A percentile compares a stretch with the other conserved stretches of the same genome.
Evolutionary conservation across 1,284 basidiomycete species (phyloP).

Genomic region (Marasmius oreades): DNA sequence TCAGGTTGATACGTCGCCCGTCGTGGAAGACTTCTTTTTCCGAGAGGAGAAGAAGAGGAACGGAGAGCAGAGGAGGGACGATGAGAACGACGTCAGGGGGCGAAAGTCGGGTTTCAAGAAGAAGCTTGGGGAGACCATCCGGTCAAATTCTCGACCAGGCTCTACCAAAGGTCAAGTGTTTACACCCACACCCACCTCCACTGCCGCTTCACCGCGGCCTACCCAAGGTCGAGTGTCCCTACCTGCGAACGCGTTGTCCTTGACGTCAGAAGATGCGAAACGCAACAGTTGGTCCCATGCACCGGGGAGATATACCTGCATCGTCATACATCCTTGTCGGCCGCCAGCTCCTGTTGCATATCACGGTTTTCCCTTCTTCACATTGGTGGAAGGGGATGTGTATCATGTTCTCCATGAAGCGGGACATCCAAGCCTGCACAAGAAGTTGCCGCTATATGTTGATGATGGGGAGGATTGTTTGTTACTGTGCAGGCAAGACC

Average conservation of each 20-base stretch:
- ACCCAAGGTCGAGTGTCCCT: not conserved
- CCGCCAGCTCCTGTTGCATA: slow-evolving; percentile 65
- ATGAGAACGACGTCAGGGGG: slow-evolving; percentile 30
- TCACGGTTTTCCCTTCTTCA: slow-evolving; percentile 70
- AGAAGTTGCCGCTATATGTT: slow-evolving; percentile 67
- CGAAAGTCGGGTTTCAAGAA: slow-evolving; percentile 46
- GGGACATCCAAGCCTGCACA: slow-evolving; percentile 69
- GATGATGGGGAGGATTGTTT: slow-evolving; percentile 81
- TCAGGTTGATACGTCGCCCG: slow-evolving; percentile 16
- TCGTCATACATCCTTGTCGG: slow-evolving; percentile 61
- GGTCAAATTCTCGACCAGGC: slow-evolving; percentile 1
- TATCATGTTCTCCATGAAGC: slow-evolving; percentile 70
- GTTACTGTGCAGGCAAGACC: slow-evolving; percentile 53
- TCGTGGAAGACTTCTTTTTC: slow-evolving; percentile 24
- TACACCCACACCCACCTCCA: slow-evolving; percentile 11
- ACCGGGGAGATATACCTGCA: slow-evolving; percentile 57
- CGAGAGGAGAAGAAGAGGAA: slow-evolving; percentile 16
- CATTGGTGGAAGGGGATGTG: slow-evolving; percentile 52
- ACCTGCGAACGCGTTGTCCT: not conserved
- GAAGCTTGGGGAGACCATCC: slow-evolving; percentile 32
- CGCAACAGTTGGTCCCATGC: slow-evolving; percentile 36
- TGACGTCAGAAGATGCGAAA: slow-evolving; percentile 15
- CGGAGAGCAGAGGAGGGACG: not conserved
- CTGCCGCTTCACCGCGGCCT: slow-evolving; percentile 13
- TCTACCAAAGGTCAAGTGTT: slow-evolving; percentile 3